Percentiles rank a stretch among this genome's conserved stretches.
Conservation (phyloP, 768 basidiomycete genomes). For the Pulveroboletus sp. region DNA sequence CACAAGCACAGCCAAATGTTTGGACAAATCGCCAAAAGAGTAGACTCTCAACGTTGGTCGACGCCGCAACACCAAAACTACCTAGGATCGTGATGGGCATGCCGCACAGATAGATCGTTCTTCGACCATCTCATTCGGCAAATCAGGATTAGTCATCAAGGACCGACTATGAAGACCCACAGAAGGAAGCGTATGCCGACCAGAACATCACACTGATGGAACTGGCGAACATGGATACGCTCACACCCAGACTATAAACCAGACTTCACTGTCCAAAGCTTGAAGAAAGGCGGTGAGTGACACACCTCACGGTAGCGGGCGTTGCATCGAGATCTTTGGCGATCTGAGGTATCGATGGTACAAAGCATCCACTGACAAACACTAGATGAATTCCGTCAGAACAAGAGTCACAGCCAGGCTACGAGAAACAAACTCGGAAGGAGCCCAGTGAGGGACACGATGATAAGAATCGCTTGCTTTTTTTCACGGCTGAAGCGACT, state of each 20-base stretch:
- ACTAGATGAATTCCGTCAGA: conserved; percentile 37
- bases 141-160: neutral
- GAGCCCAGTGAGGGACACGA: conserved; percentile 60
- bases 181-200: conserved; percentile 50
- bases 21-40: conserved; percentile 64
- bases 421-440: conserved; percentile 67
- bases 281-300: neutral
- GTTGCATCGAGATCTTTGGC: conserved; percentile 60
- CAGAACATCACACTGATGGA: conserved; percentile 48
- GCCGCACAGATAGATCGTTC: conserved; percentile 52
- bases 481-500: conserved; percentile 48
- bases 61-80: conserved; percentile 55
- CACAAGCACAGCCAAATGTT: conserved; percentile 58
- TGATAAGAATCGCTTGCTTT: conserved; percentile 51
- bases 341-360: conserved; percentile 73
- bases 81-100: conserved; percentile 58
- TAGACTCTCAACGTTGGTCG: conserved; percentile 40
- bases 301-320: conserved; percentile 52
- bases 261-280: neutral
- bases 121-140: conserved; percentile 53
- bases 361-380: conserved; percentile 64
- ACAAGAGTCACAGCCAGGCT: too few relatives aligned
- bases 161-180: conserved; percentile 27
- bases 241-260: conserved; percentile 41
- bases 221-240: conserved; percentile 44